Evolutionary conservation across 2,329 filamentous ascomycete species (phyloP).

Genomic region (Penicillium sp.): DNA sequence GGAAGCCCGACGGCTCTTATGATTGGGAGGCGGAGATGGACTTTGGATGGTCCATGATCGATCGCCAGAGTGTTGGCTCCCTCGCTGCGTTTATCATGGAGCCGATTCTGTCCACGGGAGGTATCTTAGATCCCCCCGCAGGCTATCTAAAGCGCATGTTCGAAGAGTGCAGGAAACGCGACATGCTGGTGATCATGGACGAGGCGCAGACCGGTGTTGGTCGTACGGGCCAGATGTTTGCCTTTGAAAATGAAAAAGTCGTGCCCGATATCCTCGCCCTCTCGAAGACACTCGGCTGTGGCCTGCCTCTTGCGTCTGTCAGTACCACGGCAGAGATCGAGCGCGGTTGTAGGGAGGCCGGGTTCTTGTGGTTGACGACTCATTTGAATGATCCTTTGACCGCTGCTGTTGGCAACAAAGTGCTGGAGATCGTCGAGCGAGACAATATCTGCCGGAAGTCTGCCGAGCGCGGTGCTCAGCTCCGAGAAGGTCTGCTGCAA

Average conservation of each 20-base stretch:
- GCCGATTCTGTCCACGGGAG: conserved; percentile 58
- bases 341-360: conserved; percentile 46
- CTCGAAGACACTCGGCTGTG: conserved; percentile 61
- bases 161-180: conserved; percentile 52
- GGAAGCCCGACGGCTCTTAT: conserved; percentile 57
- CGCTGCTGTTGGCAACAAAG: conserved; percentile 60
- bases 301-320: conserved; percentile 58
- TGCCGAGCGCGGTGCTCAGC: conserved; percentile 11
- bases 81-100: conserved; percentile 63
- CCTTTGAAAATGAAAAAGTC: conserved; percentile 52
- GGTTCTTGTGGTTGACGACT: conserved; percentile 59
- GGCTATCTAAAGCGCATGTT: conserved; percentile 60
- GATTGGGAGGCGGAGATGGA: conserved; percentile 65
- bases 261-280: conserved; percentile 60
- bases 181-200: conserved; percentile 59
- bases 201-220: conserved; percentile 61
- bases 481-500: conserved; percentile 49
- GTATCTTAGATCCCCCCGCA: conserved; percentile 58
- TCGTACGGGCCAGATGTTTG: conserved; percentile 58
- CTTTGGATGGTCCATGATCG: conserved; percentile 61
- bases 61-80: conserved; percentile 58
- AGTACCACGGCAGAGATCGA: conserved; percentile 56
- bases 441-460: conserved; percentile 39
- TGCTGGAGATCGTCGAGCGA: conserved; percentile 60
- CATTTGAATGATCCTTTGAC: conserved; percentile 62